Base-by-base conservation (phyloP, 2,329 filamentous ascomycete species). In the Pseudogymnoascus sp. region DNA sequence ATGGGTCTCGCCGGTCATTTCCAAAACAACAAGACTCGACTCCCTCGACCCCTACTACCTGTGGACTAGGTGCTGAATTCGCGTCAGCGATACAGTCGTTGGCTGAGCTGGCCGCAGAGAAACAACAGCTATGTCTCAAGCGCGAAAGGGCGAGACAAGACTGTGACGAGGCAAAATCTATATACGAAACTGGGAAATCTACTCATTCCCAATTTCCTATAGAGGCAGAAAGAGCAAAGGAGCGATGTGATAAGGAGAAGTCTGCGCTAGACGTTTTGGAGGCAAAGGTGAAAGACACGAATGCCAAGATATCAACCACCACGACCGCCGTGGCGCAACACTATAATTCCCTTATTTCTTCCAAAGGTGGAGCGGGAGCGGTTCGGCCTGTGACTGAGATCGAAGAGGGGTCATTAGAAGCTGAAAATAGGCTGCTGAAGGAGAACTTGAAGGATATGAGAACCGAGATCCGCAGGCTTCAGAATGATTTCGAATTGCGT, bases 191-290 rank as follows among this genome's bases (percentile, higher is more conserved):
- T 6, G 50, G 50, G 50, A 56, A 21, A 10, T 17, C 50, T 10
- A 33, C 29, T 13, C 50, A 56, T 56, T 15, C 50, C n/a, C 50
- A 56, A 10, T 56, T 56, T 56, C 50, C 50, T 56, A 56, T 56
- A 19, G 50, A 56, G 50, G 50, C 29, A 3, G 50, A 56, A 56
- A 33, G 50, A 21, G 50, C 50, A 33, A 56, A 56, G 13, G 50
- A 56, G 15, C 21, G 50, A 35, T 35, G 19, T 56, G 50, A 29
- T 15, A 56, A 56, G 17, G 50, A 56, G 7, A 56, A 56, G 17
- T 33, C 29, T 10, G 50, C 50, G 50, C 50, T 56, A 5, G 50
- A 56, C 19, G 50, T 9, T 35, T 56, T 56, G 17, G 50, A 56
- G 29, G n/a, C n/a, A 21, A 56, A 19, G 17, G 13, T 33, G 5